A percentile compares a stretch with the other conserved stretches of the same genome.
Evolutionary conservation across 495 filamentous ascomycete genomes (phyloP).

Genomic region (Penicillium bialowiezense): DNA sequence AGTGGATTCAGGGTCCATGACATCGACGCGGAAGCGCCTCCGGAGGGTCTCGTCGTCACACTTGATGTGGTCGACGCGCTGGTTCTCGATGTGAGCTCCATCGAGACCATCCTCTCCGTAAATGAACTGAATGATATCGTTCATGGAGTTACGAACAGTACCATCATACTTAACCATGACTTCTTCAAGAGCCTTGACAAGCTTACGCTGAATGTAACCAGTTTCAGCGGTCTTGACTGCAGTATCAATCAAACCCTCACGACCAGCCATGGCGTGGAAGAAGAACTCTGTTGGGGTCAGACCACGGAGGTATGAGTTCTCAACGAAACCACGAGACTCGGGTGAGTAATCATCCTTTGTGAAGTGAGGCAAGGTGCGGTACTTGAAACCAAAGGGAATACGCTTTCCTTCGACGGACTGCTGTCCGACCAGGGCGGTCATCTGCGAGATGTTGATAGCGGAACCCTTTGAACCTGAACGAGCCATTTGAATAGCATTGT

Average conservation of each 20-base stretch:
- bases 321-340: slow-evolving; percentile 94
- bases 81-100: slow-evolving; percentile 84
- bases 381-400: slow-evolving; percentile 99
- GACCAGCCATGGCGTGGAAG: slow-evolving; percentile 99
- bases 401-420: slow-evolving; percentile 98
- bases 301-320: slow-evolving; percentile 97
- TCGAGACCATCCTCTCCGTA: slow-evolving; percentile 98
- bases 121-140: slow-evolving; percentile 95
- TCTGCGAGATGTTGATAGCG: slow-evolving; percentile 98
- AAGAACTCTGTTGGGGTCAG: slow-evolving; percentile 96
- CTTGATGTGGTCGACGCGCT: slow-evolving; percentile 80
- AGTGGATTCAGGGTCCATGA: slow-evolving; percentile 76
- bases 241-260: slow-evolving; percentile 99
- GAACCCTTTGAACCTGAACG: slow-evolving; percentile 95
- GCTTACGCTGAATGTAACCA: slow-evolving; percentile 96
- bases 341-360: slow-evolving; percentile 99
- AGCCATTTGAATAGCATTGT: slow-evolving; percentile 96
- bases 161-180: slow-evolving; percentile 97
- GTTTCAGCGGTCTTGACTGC: slow-evolving; percentile 99
- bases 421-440: slow-evolving; percentile 95
- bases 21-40: slow-evolving; percentile 81
- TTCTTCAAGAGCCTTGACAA: slow-evolving; percentile 97
- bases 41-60: slow-evolving; percentile 71
- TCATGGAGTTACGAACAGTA: slow-evolving; percentile 93
- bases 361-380: slow-evolving; percentile 94